Evolutionary conservation across 371 early-diverging fungal species (phyloP).

Genomic region (Syncephalastrum racemosum): DNA sequence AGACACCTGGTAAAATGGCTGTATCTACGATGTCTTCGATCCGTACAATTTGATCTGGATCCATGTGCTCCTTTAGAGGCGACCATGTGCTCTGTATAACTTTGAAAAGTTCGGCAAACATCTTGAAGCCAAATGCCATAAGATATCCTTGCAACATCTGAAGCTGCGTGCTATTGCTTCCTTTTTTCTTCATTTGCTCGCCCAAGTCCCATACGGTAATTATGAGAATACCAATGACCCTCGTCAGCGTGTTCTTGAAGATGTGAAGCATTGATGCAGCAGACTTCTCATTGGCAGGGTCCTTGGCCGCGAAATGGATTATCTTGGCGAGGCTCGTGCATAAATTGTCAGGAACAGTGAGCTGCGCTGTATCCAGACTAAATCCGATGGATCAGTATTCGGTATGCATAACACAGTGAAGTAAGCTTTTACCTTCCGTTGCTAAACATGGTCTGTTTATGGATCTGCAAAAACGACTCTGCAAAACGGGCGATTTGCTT

Average conservation of each 20-base stretch:
- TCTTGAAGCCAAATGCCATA: slow-evolving; percentile 27
- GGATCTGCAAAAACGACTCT: slow-evolving; percentile 41
- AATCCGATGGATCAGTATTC: too few relatives aligned
- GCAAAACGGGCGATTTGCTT: slow-evolving; percentile 33
- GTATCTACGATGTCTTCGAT: slow-evolving; percentile 25
- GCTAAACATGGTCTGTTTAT: slow-evolving; percentile 40
- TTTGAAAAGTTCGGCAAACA: slow-evolving; percentile 23
- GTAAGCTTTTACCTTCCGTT: slow-evolving; percentile 13
- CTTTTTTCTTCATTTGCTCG: slow-evolving; percentile 35
- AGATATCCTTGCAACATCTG: slow-evolving; percentile 32
- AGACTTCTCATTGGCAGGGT: too few relatives aligned
- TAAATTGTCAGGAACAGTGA: too few relatives aligned
- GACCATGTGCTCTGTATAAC: slow-evolving; percentile 19
- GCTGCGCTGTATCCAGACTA: too few relatives aligned
- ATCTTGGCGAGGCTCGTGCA: too few relatives aligned
- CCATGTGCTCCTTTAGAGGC: slow-evolving; percentile 14
- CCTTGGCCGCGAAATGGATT: too few relatives aligned
- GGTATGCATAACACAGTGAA: too few relatives aligned
- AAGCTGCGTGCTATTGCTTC: slow-evolving; percentile 22
- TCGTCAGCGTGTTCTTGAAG: slow-evolving; percentile 34
- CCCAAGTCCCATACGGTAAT: slow-evolving; percentile 45
- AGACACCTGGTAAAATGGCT: slow-evolving; percentile 30
- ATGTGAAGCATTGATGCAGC: slow-evolving; percentile 26
- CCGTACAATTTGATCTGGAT: slow-evolving; percentile 10
- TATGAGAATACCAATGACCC: slow-evolving; percentile 34